phyloP scores from a whole-genome alignment of 257 asterid genomes.

The Capsicum pubescens region DNA sequence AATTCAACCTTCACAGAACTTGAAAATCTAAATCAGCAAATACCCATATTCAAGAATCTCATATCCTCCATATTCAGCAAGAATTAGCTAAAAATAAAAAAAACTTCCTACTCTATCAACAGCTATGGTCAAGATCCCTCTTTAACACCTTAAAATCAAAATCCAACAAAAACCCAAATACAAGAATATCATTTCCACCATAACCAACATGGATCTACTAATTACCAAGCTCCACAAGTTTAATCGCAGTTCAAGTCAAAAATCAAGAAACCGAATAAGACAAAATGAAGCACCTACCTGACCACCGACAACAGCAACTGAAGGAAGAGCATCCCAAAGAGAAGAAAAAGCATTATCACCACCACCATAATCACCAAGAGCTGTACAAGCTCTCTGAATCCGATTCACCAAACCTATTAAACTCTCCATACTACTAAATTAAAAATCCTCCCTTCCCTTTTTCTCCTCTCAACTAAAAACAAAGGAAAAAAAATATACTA shows the following conservation, averaged over 20 bases:
- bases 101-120: not conserved
- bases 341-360: conserved; percentile 83
- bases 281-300: conserved; percentile 51
- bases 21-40: not conserved
- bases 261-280: not conserved
- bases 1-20: not conserved
- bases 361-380: conserved; percentile 90
- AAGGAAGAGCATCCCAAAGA: conserved; percentile 95
- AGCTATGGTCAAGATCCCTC: not conserved
- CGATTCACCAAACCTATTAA: conserved; percentile 90
- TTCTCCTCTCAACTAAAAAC: not conserved
- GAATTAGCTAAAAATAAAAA: not conserved
- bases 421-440: conserved; percentile 71
- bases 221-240: conserved; percentile 8
- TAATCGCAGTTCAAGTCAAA: not conserved
- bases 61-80: not conserved
- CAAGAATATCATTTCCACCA: not conserved
- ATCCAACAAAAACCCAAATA: conserved; percentile 22
- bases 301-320: conserved; percentile 98
- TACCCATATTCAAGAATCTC: not conserved
- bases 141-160: not conserved
- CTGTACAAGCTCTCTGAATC: conserved; percentile 91
- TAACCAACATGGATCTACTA: conserved; percentile 11
- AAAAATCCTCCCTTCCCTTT: conserved; percentile 35
- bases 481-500: not conserved